Evolutionary conservation across 352 stramenopile genomes (phyloP).

Genomic region (Hyphochytrium catenoides): DNA sequence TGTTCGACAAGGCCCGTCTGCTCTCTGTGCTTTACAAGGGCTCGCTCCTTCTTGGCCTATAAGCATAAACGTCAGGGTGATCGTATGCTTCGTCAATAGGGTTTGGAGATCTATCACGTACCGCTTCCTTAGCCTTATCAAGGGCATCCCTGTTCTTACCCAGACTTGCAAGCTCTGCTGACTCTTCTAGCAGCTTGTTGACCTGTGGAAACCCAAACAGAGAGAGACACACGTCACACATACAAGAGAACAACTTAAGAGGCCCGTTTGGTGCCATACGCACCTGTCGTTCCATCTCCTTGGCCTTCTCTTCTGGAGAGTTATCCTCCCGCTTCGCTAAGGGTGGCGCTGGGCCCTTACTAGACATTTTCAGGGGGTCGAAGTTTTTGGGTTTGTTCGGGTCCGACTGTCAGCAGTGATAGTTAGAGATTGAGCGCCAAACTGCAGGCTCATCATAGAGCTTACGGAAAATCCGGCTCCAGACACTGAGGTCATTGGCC

Average conservation of each 20-base stretch:
- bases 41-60: constrained; percentile 54
- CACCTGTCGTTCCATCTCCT: constrained; percentile 68
- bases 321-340: constrained; percentile 74
- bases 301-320: constrained; percentile 67
- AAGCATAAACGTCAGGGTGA: constrained; percentile 8
- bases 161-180: constrained; percentile 33
- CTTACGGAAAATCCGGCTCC: constrained; percentile 66
- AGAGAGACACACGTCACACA: too few relatives aligned
- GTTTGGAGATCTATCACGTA: constrained; percentile 6
- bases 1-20: constrained; percentile 52
- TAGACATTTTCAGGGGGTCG: constrained; percentile 63
- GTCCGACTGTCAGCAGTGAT: constrained; percentile 24
- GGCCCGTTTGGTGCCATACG: too few relatives aligned
- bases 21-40: constrained; percentile 73
- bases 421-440: background rate
- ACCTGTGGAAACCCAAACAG: too few relatives aligned
- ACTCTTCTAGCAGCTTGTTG: constrained; percentile 76
- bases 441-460: background rate
- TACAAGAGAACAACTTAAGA: too few relatives aligned
- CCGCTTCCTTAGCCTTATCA: constrained; percentile 52
- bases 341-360: constrained; percentile 40
- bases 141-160: constrained; percentile 56
- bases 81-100: constrained; percentile 2
- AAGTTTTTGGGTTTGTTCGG: constrained; percentile 45
- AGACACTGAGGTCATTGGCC: constrained; percentile 76